Conservation (phyloP, 2,329 filamentous ascomycete species). For the Zymoseptoria crescenta region DNA sequence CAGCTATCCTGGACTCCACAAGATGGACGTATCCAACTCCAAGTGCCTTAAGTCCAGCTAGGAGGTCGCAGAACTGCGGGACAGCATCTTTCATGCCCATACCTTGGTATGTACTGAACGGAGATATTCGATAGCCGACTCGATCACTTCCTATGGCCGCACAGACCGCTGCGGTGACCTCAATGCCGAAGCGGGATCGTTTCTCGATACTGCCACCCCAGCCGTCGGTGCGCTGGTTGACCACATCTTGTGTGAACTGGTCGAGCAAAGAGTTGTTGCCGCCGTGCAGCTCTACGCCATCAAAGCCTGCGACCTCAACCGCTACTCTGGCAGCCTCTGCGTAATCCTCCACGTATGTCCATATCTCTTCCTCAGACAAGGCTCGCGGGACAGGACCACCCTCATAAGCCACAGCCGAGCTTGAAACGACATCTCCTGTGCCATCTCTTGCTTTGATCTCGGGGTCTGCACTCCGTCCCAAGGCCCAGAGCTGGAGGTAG, state of each 20-base stretch:
- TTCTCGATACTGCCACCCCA: slow-evolving; percentile 45
- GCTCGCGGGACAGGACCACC: slow-evolving; percentile 28
- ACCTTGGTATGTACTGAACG: slow-evolving; percentile 52
- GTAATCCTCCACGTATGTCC: slow-evolving; percentile 31
- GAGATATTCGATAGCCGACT: slow-evolving; percentile 51
- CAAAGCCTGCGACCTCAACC: slow-evolving; percentile 46
- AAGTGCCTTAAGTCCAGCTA: slow-evolving; percentile 43
- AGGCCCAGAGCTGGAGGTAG: slow-evolving; percentile 40
- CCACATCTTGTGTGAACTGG: slow-evolving; percentile 54
- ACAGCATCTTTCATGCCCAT: slow-evolving; percentile 51
- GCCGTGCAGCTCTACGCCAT: slow-evolving; percentile 51
- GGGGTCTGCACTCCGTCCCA: slow-evolving; percentile 40
- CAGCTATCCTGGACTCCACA: slow-evolving; percentile 50
- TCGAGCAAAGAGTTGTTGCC: slow-evolving; percentile 51
- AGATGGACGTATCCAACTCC: slow-evolving; percentile 55
- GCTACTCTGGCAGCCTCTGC: slow-evolving; percentile 39
- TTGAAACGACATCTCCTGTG: slow-evolving; percentile 26
- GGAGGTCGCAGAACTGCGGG: slow-evolving; percentile 55
- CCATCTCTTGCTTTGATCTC: slow-evolving; percentile 19
- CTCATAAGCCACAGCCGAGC: slow-evolving; percentile 29
- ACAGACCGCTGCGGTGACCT: slow-evolving; percentile 46
- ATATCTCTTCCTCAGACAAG: slow-evolving; percentile 31
- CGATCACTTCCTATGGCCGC: slow-evolving; percentile 45
- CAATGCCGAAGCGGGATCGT: slow-evolving; percentile 44
- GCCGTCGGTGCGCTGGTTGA: slow-evolving; percentile 47